phyloP scores from a whole-genome alignment of 495 filamentous ascomycete species.

The Aspergillus hancockii region DNA sequence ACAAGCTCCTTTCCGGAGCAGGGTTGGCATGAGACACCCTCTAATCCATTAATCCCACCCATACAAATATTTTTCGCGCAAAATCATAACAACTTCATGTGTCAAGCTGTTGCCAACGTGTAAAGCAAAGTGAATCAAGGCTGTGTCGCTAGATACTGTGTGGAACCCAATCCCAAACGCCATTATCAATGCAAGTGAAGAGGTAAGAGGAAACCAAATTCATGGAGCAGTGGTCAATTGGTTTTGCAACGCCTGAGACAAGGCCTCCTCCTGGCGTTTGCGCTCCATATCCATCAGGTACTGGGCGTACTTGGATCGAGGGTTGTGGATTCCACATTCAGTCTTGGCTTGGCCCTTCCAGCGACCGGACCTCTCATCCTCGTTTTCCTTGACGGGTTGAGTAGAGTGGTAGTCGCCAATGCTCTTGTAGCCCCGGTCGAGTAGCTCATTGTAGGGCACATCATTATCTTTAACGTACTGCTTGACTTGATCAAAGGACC shows the following conservation, averaged over 20 bases:
- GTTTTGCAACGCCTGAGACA: slow-evolving; percentile 46
- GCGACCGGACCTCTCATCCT: slow-evolving; percentile 94
- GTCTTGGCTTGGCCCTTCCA: slow-evolving; percentile 96
- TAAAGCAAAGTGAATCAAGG: slow-evolving; percentile 15
- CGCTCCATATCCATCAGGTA: slow-evolving; percentile 73
- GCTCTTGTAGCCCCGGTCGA: slow-evolving; percentile 93
- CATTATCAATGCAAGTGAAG: slow-evolving; percentile 22
- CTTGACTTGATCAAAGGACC: slow-evolving; percentile 88
- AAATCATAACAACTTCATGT: slow-evolving; percentile 22
- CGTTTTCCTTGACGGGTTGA: slow-evolving; percentile 81
- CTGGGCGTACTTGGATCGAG: slow-evolving; percentile 85
- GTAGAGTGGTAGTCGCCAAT: slow-evolving; percentile 98
- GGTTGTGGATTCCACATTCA: slow-evolving; percentile 98
- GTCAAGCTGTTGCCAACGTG: slow-evolving; percentile 9
- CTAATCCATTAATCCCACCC: slow-evolving; percentile 12
- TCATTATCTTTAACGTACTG: slow-evolving; percentile 80
- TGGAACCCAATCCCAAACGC: slow-evolving; percentile 21
- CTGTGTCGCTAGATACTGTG: slow-evolving; percentile 22
- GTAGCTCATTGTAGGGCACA: slow-evolving; percentile 89
- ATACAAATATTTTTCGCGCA: slow-evolving; percentile 5
- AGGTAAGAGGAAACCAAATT: slow-evolving; percentile 15
- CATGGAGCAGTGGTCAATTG: slow-evolving; percentile 35
- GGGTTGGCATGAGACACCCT: slow-evolving; percentile 12
- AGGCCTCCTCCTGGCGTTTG: slow-evolving; percentile 67
- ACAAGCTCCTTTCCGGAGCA: slow-evolving; percentile 18